These are phyloP conservation scores for Heliocybe sulcata DNA, from an alignment of 1,284 basidiomycete genomes.

Conservation along the genomic window DNA sequence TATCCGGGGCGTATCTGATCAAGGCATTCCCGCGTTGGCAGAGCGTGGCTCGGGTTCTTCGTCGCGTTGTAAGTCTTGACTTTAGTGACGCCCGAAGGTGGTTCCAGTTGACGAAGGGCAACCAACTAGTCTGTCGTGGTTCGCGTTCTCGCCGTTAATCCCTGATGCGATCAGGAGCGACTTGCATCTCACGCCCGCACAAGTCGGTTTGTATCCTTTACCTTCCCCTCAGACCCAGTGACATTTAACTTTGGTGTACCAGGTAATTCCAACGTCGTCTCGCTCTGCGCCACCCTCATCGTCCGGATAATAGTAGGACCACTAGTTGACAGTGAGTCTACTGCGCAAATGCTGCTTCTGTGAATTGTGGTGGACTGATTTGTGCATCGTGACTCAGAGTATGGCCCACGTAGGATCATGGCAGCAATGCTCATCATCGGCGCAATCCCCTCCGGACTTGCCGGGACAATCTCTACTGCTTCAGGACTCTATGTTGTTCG, in stretches of 20 bases:
- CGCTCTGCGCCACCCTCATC: constrained; percentile 45
- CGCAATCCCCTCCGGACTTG: constrained; percentile 58
- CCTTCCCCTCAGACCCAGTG: neutral
- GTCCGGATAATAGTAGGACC: constrained; percentile 51
- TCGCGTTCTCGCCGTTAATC: constrained; percentile 57
- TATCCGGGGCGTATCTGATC: constrained; percentile 5
- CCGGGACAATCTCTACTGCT: constrained; percentile 40
- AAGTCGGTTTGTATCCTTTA: constrained; percentile 28
- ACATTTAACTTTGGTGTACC: neutral
- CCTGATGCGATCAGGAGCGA: constrained; percentile 54
- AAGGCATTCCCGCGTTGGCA: no score
- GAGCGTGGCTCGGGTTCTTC: constrained; percentile 41
- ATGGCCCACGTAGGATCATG: constrained; percentile 58
- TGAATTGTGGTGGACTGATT: no score
- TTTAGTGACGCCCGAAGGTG: neutral
- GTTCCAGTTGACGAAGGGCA: neutral
- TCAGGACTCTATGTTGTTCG: constrained; percentile 40
- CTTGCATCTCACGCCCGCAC: constrained; percentile 37
- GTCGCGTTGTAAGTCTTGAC: constrained; percentile 26
- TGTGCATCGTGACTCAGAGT: constrained; percentile 23
- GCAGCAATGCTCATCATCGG: constrained; percentile 48
- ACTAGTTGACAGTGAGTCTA: constrained; percentile 40
- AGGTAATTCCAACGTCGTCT: constrained; percentile 54
- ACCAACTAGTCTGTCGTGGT: constrained; percentile 44
- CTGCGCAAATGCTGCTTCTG: constrained; percentile 4